phyloP scores from a whole-genome alignment of 1,139 yeast species.

The Geotrichum klebahnii region DNA sequence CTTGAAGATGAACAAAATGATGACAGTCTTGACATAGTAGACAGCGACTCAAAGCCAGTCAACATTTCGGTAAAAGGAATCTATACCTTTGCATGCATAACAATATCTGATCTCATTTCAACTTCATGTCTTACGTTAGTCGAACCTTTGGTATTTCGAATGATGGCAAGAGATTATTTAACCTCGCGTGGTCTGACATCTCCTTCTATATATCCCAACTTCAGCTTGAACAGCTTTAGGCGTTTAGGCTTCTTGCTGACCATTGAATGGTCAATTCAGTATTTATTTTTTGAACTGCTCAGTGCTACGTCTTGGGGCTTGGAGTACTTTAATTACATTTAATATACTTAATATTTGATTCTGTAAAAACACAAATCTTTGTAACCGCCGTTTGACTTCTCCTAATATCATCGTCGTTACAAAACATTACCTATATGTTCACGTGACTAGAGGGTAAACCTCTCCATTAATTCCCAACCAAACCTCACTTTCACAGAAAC shows the following conservation, averaged over 20 bases:
- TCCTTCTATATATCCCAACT: not conserved
- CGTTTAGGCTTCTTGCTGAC: not conserved
- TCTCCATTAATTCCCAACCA: constrained; percentile 9
- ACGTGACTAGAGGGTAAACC: constrained; percentile 12
- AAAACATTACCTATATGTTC: not conserved
- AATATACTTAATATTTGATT: not conserved
- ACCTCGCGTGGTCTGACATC: not conserved
- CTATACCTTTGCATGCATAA: not conserved
- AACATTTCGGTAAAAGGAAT: constrained; percentile 3
- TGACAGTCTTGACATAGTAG: not conserved
- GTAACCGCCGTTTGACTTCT: no score
- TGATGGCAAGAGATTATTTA: not conserved
- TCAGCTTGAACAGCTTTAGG: not conserved
- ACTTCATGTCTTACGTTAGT: not conserved
- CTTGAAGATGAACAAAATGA: not conserved
- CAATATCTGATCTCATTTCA: not conserved
- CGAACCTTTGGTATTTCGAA: not conserved
- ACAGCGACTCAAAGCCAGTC: not conserved
- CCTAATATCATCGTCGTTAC: not conserved
- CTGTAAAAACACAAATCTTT: no score
- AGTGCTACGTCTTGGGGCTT: not conserved
- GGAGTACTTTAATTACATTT: not conserved
- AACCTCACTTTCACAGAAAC: constrained; percentile 6
- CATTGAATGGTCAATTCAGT: constrained; percentile 4
- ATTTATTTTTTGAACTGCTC: not conserved